Conservation (phyloP, 192 early-diverging fungal species). For the Glomus cerebriforme region DNA sequence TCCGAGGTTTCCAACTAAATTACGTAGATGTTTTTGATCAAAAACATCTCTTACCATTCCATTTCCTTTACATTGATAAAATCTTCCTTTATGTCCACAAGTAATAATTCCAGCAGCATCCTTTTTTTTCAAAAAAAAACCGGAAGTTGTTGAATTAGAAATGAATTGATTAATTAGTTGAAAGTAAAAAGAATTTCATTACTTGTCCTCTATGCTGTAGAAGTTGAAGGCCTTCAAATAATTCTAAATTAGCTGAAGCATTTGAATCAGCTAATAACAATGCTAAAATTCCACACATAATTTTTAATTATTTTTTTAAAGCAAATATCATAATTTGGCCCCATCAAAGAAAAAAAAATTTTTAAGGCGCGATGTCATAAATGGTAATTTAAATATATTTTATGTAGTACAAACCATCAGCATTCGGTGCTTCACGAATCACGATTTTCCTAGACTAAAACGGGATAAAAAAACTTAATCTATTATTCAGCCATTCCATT, state of each 20-base stretch:
- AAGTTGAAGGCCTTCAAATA: constrained; percentile 92
- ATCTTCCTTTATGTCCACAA: constrained; percentile 91
- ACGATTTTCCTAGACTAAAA: too few species aligned
- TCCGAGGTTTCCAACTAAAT: constrained; percentile 86
- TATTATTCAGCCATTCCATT: too few species aligned
- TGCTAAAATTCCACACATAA: constrained; percentile 90
- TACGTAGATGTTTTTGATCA: constrained; percentile 71
- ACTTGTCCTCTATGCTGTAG: constrained; percentile 99
- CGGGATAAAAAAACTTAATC: too few species aligned
- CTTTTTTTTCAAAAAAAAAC: constrained; percentile 53
- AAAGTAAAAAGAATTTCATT: constrained; percentile 27
- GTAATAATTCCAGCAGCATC: constrained; percentile 99
- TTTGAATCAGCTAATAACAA: constrained; percentile 79
- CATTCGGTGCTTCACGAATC: too few species aligned
- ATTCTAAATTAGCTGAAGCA: constrained; percentile 76
- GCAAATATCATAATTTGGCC: too few species aligned
- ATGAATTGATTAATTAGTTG: neutral
- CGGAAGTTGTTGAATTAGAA: neutral
- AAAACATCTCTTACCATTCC: constrained; percentile 99
- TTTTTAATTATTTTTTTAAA: neutral
- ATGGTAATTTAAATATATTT: too few species aligned
- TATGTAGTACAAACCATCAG: too few species aligned
- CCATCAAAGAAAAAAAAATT: too few species aligned
- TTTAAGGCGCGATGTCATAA: too few species aligned
- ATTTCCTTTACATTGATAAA: constrained; percentile 99